Evolutionary conservation across 495 filamentous ascomycete genomes (phyloP).

Genomic region (Xylaria nigripes): DNA sequence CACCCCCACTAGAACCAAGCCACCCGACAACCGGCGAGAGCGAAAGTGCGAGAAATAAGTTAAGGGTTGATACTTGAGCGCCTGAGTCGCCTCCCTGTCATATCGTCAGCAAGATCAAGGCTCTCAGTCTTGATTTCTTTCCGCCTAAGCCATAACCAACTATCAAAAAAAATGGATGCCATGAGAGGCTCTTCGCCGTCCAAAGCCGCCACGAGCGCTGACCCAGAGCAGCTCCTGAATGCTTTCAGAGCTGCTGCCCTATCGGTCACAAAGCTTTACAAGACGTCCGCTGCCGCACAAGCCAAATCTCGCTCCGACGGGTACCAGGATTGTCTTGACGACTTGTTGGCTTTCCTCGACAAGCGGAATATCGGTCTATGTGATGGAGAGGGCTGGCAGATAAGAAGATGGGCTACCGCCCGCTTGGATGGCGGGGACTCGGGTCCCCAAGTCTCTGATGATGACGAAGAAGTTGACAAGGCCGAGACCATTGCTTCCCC

Average conservation of each 20-base stretch:
- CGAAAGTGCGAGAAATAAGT: conserved; percentile 13
- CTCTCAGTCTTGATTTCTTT: neutral
- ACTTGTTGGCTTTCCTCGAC: conserved; percentile 76
- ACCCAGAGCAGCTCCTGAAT: conserved; percentile 73
- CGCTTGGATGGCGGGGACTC: conserved; percentile 54
- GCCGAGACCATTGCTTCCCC: conserved; percentile 54
- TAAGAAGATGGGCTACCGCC: conserved; percentile 80
- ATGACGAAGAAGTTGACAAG: conserved; percentile 65
- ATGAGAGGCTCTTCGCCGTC: conserved; percentile 26
- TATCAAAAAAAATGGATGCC: conserved; percentile 17
- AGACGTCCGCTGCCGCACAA: conserved; percentile 70
- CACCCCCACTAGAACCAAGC: conserved; percentile 22
- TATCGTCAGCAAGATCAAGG: neutral
- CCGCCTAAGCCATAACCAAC: neutral
- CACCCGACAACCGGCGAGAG: conserved; percentile 13
- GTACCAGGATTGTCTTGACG: conserved; percentile 91
- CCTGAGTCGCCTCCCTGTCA: neutral
- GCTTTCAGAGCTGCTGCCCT: conserved; percentile 88
- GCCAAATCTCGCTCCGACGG: conserved; percentile 66
- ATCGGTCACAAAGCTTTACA: conserved; percentile 94
- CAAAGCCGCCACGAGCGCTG: conserved; percentile 24
- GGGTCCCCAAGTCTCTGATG: conserved; percentile 45
- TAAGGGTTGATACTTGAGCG: neutral
- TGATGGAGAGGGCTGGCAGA: conserved; percentile 72
- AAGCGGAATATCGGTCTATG: conserved; percentile 64